Conservation (phyloP, 2,329 filamentous ascomycete genomes). For the Penicillium sp. region DNA sequence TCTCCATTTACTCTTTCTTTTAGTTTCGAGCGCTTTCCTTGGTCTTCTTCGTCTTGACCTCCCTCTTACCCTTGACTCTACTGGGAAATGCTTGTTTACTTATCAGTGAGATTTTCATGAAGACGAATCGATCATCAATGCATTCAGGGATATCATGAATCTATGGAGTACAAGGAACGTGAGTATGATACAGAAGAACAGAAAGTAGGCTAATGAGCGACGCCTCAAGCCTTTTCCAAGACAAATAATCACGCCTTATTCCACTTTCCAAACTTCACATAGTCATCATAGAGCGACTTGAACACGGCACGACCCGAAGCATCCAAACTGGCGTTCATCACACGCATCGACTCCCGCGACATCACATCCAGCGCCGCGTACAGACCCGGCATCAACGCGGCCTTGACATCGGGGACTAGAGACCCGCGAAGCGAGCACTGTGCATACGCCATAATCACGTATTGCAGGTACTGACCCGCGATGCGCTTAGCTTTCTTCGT, state of each 20-base stretch:
- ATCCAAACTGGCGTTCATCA: conserved; percentile 55
- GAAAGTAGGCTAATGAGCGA: conserved; percentile 1
- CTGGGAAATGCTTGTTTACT: too few species aligned
- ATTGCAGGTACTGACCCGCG: conserved; percentile 60
- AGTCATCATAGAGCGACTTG: conserved; percentile 57
- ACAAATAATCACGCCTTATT: conserved; percentile 41
- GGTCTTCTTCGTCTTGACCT: neutral
- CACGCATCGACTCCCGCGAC: conserved; percentile 52
- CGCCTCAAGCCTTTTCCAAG: neutral
- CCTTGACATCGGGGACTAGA: conserved; percentile 55
- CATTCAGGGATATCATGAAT: conserved; percentile 32
- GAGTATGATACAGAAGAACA: conserved; percentile 21
- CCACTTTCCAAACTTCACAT: conserved; percentile 51
- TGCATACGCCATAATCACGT: conserved; percentile 60
- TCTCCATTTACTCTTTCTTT: neutral
- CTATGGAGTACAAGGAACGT: conserved; percentile 14
- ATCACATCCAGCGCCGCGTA: conserved; percentile 58
- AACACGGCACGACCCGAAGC: conserved; percentile 55
- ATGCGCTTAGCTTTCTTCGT: conserved; percentile 61
- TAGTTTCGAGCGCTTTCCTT: neutral
- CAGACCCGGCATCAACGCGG: conserved; percentile 54
- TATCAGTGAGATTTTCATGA: neutral
- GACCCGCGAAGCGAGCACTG: conserved; percentile 54
- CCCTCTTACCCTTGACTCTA: neutral
- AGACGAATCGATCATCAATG: conserved; percentile 4